Conservation (phyloP, 2,329 filamentous ascomycete genomes). For the Immersiporthe knoxdaviesiana region DNA sequence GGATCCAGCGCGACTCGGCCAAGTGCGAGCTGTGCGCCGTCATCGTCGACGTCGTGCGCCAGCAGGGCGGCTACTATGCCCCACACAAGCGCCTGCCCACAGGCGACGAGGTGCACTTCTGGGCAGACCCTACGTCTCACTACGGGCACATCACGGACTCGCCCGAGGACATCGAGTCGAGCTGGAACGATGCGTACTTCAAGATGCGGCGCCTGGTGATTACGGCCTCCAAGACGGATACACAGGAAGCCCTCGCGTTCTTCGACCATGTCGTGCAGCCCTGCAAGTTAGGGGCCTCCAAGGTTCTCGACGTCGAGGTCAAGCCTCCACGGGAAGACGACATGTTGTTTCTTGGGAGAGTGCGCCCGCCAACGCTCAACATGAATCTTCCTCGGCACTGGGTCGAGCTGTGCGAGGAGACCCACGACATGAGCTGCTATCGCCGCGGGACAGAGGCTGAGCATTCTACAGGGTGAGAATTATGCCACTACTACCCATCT, state of each 20-base stretch:
- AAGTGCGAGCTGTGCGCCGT: not conserved
- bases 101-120: not conserved
- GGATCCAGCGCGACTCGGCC: not conserved
- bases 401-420: not conserved
- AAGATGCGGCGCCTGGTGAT: constrained; percentile 2
- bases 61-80: not conserved
- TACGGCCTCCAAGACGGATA: not conserved
- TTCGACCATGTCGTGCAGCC: not conserved
- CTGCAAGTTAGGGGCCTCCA: not conserved
- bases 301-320: not conserved
- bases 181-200: constrained; percentile 3
- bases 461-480: not conserved
- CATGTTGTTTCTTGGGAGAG: constrained; percentile 3
- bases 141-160: not conserved
- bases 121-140: constrained; percentile 1
- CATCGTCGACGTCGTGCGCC: not conserved
- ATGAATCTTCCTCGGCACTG: not conserved
- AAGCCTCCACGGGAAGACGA: not conserved
- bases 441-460: not conserved
- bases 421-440: not conserved
- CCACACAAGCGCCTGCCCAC: not conserved
- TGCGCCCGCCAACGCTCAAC: not conserved
- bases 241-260: not conserved
- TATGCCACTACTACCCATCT: no score
- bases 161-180: constrained; percentile 1